phyloP scores from a whole-genome alignment of 495 filamentous ascomycete species.

The Trichocladium uniseriatum region DNA sequence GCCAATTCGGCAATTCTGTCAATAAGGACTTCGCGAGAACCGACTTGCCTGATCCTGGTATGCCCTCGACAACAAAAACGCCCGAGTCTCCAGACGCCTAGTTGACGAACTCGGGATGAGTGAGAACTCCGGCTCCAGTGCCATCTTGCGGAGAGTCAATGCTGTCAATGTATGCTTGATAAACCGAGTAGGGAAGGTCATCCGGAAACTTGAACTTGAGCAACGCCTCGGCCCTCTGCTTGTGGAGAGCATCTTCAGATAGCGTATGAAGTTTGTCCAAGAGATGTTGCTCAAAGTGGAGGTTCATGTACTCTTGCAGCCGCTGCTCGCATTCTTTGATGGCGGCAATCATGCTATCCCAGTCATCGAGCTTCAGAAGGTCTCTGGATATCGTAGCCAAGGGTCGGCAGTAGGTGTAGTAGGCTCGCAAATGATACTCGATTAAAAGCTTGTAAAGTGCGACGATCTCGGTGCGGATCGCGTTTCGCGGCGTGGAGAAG shows the following conservation, averaged over 20 bases:
- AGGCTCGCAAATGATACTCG: conserved; percentile 16
- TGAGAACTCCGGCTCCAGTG: conserved; percentile 9
- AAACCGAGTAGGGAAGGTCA: conserved; percentile 17
- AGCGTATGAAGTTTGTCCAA: conserved; percentile 17
- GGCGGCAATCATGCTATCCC: conserved; percentile 10
- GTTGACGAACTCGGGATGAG: conserved; percentile 9
- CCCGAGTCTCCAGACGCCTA: conserved; percentile 9
- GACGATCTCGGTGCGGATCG: conserved; percentile 11
- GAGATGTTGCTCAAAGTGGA: conserved; percentile 16
- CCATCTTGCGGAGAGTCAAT: conserved; percentile 12
- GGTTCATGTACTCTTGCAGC: conserved; percentile 15
- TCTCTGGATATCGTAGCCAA: conserved; percentile 9
- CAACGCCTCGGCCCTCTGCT: conserved; percentile 10
- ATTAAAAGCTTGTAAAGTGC: conserved; percentile 15
- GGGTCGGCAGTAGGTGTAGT: conserved; percentile 17
- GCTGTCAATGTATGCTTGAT: conserved; percentile 18
- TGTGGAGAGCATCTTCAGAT: conserved; percentile 14
- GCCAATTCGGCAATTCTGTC: conserved; percentile 8
- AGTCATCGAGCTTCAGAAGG: conserved; percentile 20
- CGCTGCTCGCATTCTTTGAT: conserved; percentile 13
- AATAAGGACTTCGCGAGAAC: conserved; percentile 15
- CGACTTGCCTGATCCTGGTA: conserved; percentile 17
- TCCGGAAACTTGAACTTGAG: conserved; percentile 21
- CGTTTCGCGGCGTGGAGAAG: conserved; percentile 4
- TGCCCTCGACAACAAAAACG: conserved; percentile 10